Percentiles rank a stretch among this genome's conserved stretches.
Evolutionary conservation across 345 rosid species (phyloP).

Genomic region (Brassica juncea): DNA sequence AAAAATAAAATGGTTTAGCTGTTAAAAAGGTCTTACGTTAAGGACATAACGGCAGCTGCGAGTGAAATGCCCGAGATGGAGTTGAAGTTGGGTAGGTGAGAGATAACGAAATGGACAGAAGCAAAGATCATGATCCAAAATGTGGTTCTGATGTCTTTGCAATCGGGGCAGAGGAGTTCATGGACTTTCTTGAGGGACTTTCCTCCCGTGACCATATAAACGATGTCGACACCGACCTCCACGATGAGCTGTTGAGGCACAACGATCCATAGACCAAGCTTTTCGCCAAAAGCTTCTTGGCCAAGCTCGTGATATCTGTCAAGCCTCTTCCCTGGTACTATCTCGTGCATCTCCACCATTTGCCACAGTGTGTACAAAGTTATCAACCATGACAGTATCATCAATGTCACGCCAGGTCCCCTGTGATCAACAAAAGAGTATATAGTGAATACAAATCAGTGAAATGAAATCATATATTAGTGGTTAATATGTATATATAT

Average conservation of each 20-base stretch:
- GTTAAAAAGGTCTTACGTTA: slow-evolving; percentile 40
- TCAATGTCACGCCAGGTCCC: slow-evolving; percentile 58
- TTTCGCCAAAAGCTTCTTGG: slow-evolving; percentile 72
- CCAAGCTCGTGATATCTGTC: slow-evolving; percentile 77
- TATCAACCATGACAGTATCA: slow-evolving; percentile 69
- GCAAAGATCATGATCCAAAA: slow-evolving; percentile 67
- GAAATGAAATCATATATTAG: neutral
- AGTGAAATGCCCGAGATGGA: slow-evolving; percentile 61
- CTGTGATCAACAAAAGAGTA: slow-evolving; percentile 26
- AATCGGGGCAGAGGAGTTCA: slow-evolving; percentile 39
- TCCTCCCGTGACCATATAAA: slow-evolving; percentile 70
- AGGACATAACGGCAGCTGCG: slow-evolving; percentile 70
- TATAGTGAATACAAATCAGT: neutral
- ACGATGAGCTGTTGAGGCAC: slow-evolving; percentile 75
- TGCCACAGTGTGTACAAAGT: slow-evolving; percentile 79
- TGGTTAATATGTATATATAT: neutral
- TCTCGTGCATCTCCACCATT: slow-evolving; percentile 92
- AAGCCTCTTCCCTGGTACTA: slow-evolving; percentile 65
- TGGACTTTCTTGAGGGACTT: slow-evolving; percentile 61
- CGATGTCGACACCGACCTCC: slow-evolving; percentile 62
- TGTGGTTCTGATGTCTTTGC: slow-evolving; percentile 55
- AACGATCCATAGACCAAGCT: slow-evolving; percentile 69
- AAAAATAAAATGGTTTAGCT: neutral
- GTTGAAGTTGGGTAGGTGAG: slow-evolving; percentile 70
- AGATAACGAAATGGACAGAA: slow-evolving; percentile 54